phyloP scores from a whole-genome alignment of 129 eudicot genomes.

The Flaveria trinervia region DNA sequence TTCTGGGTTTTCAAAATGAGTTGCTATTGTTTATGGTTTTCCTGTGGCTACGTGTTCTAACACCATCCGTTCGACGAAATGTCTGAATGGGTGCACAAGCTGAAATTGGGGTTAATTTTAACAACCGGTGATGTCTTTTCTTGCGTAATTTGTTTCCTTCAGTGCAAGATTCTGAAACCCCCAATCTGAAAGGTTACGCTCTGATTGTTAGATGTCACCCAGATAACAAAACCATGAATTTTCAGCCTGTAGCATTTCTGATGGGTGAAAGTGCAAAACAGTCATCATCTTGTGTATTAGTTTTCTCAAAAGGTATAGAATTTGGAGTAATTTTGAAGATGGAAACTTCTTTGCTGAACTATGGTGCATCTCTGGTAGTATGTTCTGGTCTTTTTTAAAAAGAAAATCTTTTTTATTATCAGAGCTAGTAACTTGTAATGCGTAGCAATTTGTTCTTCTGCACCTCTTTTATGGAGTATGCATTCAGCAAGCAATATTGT shows the following conservation, averaged over 20 bases:
- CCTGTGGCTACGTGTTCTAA: slow-evolving; percentile 23
- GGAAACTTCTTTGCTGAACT: background rate
- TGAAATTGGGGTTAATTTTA: slow-evolving; percentile 1
- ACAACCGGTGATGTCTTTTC: slow-evolving; percentile 12
- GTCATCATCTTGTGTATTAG: background rate
- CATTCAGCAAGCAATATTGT: background rate
- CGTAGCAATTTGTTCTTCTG: background rate
- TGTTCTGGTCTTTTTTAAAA: background rate
- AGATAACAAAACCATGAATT: background rate
- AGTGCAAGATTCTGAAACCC: slow-evolving; percentile 16
- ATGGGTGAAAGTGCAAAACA: background rate
- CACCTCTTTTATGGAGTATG: background rate
- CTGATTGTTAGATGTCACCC: slow-evolving; percentile 12
- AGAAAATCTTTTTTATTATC: background rate
- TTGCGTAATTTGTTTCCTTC: slow-evolving; percentile 11
- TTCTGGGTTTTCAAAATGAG: slow-evolving; percentile 18
- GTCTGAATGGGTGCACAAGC: slow-evolving; percentile 23
- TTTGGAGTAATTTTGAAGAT: background rate
- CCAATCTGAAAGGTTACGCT: background rate
- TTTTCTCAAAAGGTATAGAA: background rate
- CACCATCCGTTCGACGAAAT: slow-evolving; percentile 43
- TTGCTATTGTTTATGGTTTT: slow-evolving; percentile 8
- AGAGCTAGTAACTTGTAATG: background rate
- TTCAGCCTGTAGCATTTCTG: background rate
- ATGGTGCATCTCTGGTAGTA: background rate